phyloP scores from a whole-genome alignment of 2,329 filamentous ascomycete genomes.

The Zelopaecilomyces penicillatus region DNA sequence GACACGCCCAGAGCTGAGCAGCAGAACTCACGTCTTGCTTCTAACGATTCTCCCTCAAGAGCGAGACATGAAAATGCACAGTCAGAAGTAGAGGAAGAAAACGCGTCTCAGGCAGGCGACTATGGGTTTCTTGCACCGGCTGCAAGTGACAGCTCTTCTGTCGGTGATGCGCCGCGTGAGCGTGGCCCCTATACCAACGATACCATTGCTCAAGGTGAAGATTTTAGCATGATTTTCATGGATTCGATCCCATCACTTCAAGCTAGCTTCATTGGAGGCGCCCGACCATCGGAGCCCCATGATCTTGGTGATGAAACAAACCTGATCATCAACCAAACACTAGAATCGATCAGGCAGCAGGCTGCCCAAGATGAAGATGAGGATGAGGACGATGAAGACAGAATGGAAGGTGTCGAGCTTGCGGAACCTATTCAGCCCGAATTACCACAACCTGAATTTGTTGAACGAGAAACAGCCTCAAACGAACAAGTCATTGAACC shows the following conservation, averaged over 20 bases:
- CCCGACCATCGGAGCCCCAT: conserved; percentile 11
- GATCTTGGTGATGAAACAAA: conserved; percentile 50
- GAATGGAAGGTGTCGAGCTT: conserved; percentile 7
- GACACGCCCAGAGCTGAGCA: conserved; percentile 24
- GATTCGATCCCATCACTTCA: conserved; percentile 45
- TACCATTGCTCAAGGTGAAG: conserved; percentile 41
- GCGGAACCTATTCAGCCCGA: not conserved
- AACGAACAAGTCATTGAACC: conserved; percentile 11
- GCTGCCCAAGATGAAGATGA: conserved; percentile 9
- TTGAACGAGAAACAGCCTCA: conserved; percentile 11
- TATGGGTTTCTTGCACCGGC: conserved; percentile 21
- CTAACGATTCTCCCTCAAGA: not conserved
- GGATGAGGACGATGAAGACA: not conserved
- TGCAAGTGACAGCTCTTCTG: conserved; percentile 26
- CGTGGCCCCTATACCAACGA: conserved; percentile 23
- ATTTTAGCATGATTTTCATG: conserved; percentile 53
- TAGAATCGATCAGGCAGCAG: conserved; percentile 39
- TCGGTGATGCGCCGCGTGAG: conserved; percentile 19
- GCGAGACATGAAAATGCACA: conserved; percentile 8
- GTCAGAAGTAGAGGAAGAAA: conserved; percentile 5
- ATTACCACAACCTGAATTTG: conserved; percentile 3
- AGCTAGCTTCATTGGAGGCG: conserved; percentile 21
- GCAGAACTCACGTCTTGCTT: conserved; percentile 8
- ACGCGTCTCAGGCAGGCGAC: conserved; percentile 14
- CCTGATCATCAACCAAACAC: conserved; percentile 46